phyloP scores from a whole-genome alignment of 225 moss, liverwort and hornwort species.

The Antitrichia curtipendula region DNA sequence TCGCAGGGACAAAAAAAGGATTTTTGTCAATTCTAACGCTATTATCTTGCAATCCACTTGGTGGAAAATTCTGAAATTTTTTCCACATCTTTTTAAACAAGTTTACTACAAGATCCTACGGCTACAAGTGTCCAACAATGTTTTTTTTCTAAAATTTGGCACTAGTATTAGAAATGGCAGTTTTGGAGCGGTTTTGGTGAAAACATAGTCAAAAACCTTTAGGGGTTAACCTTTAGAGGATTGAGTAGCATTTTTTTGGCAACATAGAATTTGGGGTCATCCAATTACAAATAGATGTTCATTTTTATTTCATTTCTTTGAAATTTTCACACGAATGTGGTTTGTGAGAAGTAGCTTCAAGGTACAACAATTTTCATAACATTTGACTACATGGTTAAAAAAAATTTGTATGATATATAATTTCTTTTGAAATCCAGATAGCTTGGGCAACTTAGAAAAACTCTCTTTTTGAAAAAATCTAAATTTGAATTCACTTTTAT shows the following conservation, averaged over 20 bases:
- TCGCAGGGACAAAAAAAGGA: no score
- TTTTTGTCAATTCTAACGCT: no score
- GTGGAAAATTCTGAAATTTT: no score
- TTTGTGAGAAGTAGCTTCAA: not conserved
- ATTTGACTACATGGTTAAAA: not conserved
- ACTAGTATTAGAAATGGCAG: no score
- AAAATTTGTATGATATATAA: not conserved
- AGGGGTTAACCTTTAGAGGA: no score
- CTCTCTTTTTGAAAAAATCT: fast-evolving
- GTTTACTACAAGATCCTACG: no score
- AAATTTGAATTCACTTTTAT: not conserved
- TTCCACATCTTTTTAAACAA: no score
- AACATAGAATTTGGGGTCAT: not conserved
- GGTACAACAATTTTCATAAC: not conserved
- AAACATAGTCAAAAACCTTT: no score
- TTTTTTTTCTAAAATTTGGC: no score
- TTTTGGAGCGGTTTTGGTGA: no score
- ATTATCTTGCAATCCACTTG: no score
- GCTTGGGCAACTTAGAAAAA: fast-evolving
- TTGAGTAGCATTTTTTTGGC: not conserved
- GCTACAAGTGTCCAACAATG: no score
- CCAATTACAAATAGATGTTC: fast-evolving
- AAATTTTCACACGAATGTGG: not conserved
- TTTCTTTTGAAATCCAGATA: fast-evolving
- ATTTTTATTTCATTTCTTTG: not conserved